Evolutionary conservation across 345 rosid genomes (phyloP), one percentile per base, ranked within the genome.

Genomic region (Lepidium aucheri): DNA sequence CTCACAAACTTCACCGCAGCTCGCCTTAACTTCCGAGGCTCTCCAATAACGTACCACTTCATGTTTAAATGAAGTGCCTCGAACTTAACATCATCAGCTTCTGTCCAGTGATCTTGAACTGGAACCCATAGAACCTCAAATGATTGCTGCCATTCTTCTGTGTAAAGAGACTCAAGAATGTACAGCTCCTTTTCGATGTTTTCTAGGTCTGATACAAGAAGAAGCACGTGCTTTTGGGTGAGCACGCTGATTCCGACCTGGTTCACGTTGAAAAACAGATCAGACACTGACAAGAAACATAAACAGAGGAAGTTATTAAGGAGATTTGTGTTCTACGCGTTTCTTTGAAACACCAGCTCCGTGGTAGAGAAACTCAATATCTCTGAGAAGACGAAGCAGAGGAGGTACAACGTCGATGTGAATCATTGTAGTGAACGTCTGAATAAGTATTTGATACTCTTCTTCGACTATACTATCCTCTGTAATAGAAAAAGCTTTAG

Each of bases 81-180:
- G 38, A 82, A 89, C 58, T 74, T 78, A 6, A 63, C 80, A n/a
- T 76, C 76, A 65, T 75, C 76, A 32, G 36, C 61, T 2, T 83
- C 90, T 15, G 74, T 72, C 85, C 80, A 84, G 20, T 52, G 72
- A 49, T 89, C 91, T 66, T 84, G 74, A 24, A 89, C 65, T 30
- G 92, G 92, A 14, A 92, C 76, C 98, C 98, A 92, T 2, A 89
- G 81, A 12, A 92, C 69, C 82, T 87, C 98, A 50, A 81, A 91
- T 12, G 81, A 73, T 8, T 82, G 83, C 57, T 71, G 67, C 74
- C 79, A 70, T 5, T 76, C 77, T 20, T 89, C 90, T 1, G 12
- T 70, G 76, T 84, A 84, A 43, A 86, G 76, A 32, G 79, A 70
- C 53, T 77, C 82, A 34, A 92, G 82, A 52, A 79, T 72, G 52